phyloP scores from a whole-genome alignment of 495 filamentous ascomycete species.

The Recurvomyces mirabilis region DNA sequence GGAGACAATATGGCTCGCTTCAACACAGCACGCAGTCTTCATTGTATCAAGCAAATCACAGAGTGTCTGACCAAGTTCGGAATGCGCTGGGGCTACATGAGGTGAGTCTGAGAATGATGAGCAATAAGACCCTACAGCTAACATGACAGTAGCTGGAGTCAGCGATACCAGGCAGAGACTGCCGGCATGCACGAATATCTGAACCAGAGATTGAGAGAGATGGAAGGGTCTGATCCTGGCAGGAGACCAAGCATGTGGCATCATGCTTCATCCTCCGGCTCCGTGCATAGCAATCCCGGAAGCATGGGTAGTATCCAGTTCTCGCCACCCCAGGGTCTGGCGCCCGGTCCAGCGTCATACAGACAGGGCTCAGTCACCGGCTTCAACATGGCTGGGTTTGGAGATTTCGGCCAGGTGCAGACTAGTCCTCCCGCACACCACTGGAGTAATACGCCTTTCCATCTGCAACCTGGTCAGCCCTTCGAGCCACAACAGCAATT shows the following conservation, averaged over 20 bases:
- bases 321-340: slow-evolving; percentile 4
- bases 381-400: slow-evolving; percentile 8
- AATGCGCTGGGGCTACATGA: slow-evolving; percentile 30
- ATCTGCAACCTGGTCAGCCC: slow-evolving; percentile 1
- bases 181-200: slow-evolving; percentile 11
- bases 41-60: slow-evolving; percentile 29
- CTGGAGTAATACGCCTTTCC: not conserved
- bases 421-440: slow-evolving; percentile 5
- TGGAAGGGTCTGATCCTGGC: slow-evolving; percentile 2
- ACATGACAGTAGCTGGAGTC: slow-evolving; percentile 15
- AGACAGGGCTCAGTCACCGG: slow-evolving; percentile 6
- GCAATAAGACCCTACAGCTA: not conserved
- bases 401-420: not conserved
- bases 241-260: slow-evolving; percentile 15
- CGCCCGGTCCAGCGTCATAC: slow-evolving; percentile 2
- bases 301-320: slow-evolving; percentile 15
- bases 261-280: slow-evolving; percentile 8
- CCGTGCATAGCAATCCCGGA: slow-evolving; percentile 15
- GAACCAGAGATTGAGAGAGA: slow-evolving; percentile 9
- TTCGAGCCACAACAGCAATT: slow-evolving; percentile 6
- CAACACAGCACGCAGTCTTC: slow-evolving; percentile 16
- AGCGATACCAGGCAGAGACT: slow-evolving; percentile 14
- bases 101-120: slow-evolving; percentile 8
- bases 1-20: slow-evolving; percentile 15
- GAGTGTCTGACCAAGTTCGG: slow-evolving; percentile 26